Evolutionary conservation across 495 filamentous ascomycete genomes (phyloP).

Genomic region (Cercophora scortea): DNA sequence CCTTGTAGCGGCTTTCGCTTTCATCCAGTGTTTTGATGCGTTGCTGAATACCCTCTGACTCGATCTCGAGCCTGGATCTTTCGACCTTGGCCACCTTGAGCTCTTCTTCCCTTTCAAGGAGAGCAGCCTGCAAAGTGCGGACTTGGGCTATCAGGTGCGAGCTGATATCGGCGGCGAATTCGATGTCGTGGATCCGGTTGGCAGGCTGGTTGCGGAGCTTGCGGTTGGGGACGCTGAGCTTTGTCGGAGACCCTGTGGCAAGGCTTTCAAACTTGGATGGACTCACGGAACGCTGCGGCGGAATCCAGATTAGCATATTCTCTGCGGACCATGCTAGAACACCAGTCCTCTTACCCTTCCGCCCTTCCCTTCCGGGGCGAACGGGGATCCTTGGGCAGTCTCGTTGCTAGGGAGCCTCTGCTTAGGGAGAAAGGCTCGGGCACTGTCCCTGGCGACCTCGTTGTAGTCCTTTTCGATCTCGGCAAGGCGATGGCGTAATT

Average conservation of each 20-base stretch:
- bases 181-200: constrained; percentile 82
- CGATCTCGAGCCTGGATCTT: constrained; percentile 69
- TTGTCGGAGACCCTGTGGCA: constrained; percentile 81
- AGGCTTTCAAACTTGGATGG: constrained; percentile 77
- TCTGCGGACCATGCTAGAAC: too few species aligned
- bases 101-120: constrained; percentile 80
- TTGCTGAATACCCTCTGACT: constrained; percentile 70
- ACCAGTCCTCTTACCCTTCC: constrained; percentile 24
- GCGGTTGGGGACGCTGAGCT: constrained; percentile 73
- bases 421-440: constrained; percentile 83
- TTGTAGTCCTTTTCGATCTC: constrained; percentile 93
- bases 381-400: constrained; percentile 53
- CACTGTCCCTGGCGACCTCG: constrained; percentile 84
- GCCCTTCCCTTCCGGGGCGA: constrained; percentile 46
- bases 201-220: constrained; percentile 86
- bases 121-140: constrained; percentile 72
- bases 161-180: constrained; percentile 92
- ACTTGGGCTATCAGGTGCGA: constrained; percentile 85
- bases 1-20: constrained; percentile 89
- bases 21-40: constrained; percentile 78
- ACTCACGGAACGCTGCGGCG: constrained; percentile 57
- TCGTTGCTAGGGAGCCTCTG: constrained; percentile 62
- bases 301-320: too few species aligned
- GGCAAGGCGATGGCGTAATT: constrained; percentile 71
- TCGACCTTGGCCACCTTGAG: constrained; percentile 66